Evolutionary conservation across 495 filamentous ascomycete species (phyloP).

Genomic region (Lichina pygmaea): DNA sequence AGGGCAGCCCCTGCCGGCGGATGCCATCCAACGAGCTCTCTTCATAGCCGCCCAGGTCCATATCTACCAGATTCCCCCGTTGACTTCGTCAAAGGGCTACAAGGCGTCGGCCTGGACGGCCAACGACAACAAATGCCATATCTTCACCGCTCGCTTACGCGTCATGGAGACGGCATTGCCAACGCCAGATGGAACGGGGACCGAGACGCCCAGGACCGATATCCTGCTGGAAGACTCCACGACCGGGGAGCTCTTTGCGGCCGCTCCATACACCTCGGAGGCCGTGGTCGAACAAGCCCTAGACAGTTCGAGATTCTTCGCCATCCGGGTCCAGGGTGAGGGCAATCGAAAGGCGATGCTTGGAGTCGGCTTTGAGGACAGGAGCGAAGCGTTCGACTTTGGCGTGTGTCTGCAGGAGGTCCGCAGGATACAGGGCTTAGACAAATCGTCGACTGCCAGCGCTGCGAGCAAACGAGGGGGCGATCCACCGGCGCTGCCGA

Average conservation of each 20-base stretch:
- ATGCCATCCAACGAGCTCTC: constrained; percentile 55
- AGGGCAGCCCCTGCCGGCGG: constrained; percentile 12
- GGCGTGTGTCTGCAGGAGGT: constrained; percentile 53
- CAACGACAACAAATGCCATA: constrained; percentile 33
- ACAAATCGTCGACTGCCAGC: constrained; percentile 3
- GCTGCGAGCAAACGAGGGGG: constrained; percentile 4
- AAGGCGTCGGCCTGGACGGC: constrained; percentile 51
- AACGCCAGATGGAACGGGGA: constrained; percentile 6
- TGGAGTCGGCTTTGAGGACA: constrained; percentile 68
- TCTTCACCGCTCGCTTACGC: constrained; percentile 61
- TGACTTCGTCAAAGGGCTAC: constrained; percentile 42
- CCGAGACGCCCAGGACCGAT: constrained; percentile 35
- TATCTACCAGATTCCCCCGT: constrained; percentile 55
- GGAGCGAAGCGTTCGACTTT: constrained; percentile 61
- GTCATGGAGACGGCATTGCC: constrained; percentile 45
- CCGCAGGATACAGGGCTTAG: constrained; percentile 25
- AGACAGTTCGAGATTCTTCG: constrained; percentile 58
- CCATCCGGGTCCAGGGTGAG: constrained; percentile 43
- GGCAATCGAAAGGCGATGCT: constrained; percentile 41
- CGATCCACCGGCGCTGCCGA: constrained; percentile 6
- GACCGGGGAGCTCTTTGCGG: constrained; percentile 50
- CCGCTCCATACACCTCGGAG: constrained; percentile 36
- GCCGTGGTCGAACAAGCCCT: constrained; percentile 39
- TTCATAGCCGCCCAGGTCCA: constrained; percentile 42
- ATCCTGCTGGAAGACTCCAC: constrained; percentile 47